Base-by-base conservation (phyloP, 306 rosid genomes). In the Urtica urens region DNA sequence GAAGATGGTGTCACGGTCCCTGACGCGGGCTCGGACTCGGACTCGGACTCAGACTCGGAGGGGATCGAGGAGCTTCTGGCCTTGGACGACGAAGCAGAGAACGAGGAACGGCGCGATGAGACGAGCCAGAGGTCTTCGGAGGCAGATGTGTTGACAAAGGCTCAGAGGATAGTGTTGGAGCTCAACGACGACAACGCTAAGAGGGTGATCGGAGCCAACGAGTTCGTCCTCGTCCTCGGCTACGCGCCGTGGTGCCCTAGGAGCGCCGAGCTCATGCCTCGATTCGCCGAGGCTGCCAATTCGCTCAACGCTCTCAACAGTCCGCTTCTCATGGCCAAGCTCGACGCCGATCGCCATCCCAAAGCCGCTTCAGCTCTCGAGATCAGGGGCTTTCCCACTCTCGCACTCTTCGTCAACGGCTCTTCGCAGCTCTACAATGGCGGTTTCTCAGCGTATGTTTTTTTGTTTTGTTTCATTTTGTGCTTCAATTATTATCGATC, bases 181-280 rank as follows among this genome's bases (percentile, higher is more conserved):
- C 86, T 82, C 12, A 73, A 79, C 49, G 80, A 71, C 46, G 94
- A 85, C 34, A 90, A 73, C n/a, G 67, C 80, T 3, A 75, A 77
- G 64, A 69, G 77, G 63, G 67, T 78, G 20, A 59, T 90, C 33
- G 73, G 79, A 33, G 79, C 66, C 27, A 79, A 79, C 52, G 86
- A 85, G 70, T 75, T 50, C 35, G 92, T 85, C 63, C 65, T 90
- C 39, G 78, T 85, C 82, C 68, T 90, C 57, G 95, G 95, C 15
- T 85, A 85, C 56, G 87, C 94, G 3, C 99, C 99, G 43, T 90
- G 99, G 99, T 84, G 95, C 66, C 72, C 87, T 1, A 81, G 94
- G 53, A 90, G 95, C 66, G 95, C 99, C 27, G 99, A 90, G 57
- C 74, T 85, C 30, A 85, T 90, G 99, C 99, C 99, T 25, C 83